These are phyloP conservation scores for Amphibolis antarctica DNA, from an alignment of 106 monocot genomes.

Conservation along the genomic window DNA sequence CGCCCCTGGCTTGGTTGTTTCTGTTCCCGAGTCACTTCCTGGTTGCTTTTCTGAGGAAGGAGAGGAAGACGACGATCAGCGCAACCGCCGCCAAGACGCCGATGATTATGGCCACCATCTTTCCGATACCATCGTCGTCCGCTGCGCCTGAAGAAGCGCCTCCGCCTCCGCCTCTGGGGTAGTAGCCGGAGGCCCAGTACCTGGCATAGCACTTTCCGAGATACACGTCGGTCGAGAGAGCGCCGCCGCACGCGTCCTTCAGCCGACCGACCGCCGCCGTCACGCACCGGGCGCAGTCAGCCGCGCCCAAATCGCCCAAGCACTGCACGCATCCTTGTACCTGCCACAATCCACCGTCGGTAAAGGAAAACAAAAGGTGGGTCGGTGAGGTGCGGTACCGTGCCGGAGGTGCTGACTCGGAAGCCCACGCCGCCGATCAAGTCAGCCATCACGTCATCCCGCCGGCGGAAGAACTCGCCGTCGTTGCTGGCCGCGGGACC, in stretches of 20 bases:
- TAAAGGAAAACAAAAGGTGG: no score
- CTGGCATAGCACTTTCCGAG: constrained; percentile 73
- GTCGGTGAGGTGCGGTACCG: no score
- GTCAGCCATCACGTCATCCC: constrained; percentile 64
- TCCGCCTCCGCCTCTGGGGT: no score
- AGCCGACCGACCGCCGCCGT: constrained; percentile 49
- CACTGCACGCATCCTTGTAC: constrained; percentile 79
- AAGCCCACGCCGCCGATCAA: constrained; percentile 39
- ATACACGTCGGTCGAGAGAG: constrained; percentile 60
- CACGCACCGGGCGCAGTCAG: constrained; percentile 54
- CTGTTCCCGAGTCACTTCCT: no score
- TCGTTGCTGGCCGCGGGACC: constrained; percentile 24
- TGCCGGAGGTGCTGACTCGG: constrained; percentile 53
- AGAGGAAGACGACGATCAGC: constrained; percentile 65
- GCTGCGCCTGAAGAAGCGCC: no score
- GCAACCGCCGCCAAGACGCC: constrained; percentile 68
- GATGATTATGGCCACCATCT: constrained; percentile 76
- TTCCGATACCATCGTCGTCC: constrained; percentile 87
- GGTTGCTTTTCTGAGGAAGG: constrained; percentile 51
- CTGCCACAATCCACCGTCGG: no score
- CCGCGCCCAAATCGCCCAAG: constrained; percentile 41
- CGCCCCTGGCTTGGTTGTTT: no score
- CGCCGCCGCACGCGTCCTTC: constrained; percentile 48
- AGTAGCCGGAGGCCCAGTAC: constrained; percentile 82
- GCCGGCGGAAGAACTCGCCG: constrained; percentile 40